phyloP scores from a whole-genome alignment of 2,329 filamentous ascomycete genomes.

The Dichotomopilus funicola region DNA sequence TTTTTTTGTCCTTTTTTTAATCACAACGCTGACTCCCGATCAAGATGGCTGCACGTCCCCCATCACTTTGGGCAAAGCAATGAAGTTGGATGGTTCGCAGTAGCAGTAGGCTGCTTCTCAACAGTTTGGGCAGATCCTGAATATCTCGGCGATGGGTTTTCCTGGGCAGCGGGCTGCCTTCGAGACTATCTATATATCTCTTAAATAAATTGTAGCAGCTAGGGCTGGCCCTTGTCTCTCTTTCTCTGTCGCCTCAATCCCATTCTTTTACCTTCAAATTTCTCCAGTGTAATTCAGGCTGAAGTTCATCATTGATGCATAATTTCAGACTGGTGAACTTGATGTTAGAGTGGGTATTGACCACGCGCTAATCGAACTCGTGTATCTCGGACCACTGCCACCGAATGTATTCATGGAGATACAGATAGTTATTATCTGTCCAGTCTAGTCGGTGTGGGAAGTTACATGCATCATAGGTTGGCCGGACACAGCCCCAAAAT shows the following conservation, averaged over 20 bases:
- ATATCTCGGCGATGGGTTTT: background rate
- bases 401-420: background rate
- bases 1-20: background rate
- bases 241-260: background rate
- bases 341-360: background rate
- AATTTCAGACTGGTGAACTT: background rate
- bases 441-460: background rate
- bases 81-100: background rate
- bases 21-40: background rate
- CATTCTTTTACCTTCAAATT: background rate
- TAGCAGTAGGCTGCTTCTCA: background rate
- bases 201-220: background rate
- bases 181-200: background rate
- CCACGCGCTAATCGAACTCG: background rate
- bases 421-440: background rate
- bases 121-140: background rate
- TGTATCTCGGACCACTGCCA: background rate
- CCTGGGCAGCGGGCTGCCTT: background rate
- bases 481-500: background rate
- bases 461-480: background rate
- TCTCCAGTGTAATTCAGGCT: background rate
- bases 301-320: background rate
- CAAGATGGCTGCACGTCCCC: background rate
- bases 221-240: background rate
- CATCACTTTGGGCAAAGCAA: background rate